phyloP scores from a whole-genome alignment of 441 rosid species.

The Viola pubescens region DNA sequence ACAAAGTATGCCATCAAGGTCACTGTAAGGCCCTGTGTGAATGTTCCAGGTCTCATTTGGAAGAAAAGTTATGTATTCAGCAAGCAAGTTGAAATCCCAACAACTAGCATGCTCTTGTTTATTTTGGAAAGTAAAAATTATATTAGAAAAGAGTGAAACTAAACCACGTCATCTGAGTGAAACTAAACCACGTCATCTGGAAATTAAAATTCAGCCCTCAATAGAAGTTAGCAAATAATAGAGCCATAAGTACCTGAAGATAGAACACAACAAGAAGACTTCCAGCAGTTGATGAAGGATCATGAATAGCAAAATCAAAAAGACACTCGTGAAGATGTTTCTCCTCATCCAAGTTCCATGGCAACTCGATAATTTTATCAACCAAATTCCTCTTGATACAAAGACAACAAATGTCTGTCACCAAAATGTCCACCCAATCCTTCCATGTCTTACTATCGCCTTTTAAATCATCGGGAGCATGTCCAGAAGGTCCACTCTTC shows the following conservation, averaged over 20 bases:
- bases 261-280: conserved; percentile 78
- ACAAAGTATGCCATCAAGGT: too few relatives aligned
- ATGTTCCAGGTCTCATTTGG: too few relatives aligned
- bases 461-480: conserved; percentile 28
- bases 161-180: too few relatives aligned
- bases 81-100: too few relatives aligned
- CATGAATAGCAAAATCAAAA: conserved; percentile 57
- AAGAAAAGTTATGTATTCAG: too few relatives aligned
- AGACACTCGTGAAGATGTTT: conserved; percentile 69
- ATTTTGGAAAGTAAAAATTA: too few relatives aligned
- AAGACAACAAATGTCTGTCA: conserved; percentile 79
- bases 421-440: conserved; percentile 72
- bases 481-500: conserved; percentile 32
- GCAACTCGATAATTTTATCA: conserved; percentile 82
- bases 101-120: too few relatives aligned
- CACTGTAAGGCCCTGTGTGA: too few relatives aligned
- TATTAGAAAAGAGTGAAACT: background rate
- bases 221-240: conserved; percentile 9
- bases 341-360: conserved; percentile 84
- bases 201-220: too few relatives aligned
- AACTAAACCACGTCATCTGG: too few relatives aligned
- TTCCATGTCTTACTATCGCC: conserved; percentile 46
- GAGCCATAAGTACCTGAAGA: conserved; percentile 57
- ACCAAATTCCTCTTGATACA: conserved; percentile 76
- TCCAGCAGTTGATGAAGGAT: conserved; percentile 67